Evolutionary conservation across 2,329 filamentous ascomycete genomes (phyloP), one percentile per base, ranked within the genome.

Genomic region (Pseudofabraea citricarpa): DNA sequence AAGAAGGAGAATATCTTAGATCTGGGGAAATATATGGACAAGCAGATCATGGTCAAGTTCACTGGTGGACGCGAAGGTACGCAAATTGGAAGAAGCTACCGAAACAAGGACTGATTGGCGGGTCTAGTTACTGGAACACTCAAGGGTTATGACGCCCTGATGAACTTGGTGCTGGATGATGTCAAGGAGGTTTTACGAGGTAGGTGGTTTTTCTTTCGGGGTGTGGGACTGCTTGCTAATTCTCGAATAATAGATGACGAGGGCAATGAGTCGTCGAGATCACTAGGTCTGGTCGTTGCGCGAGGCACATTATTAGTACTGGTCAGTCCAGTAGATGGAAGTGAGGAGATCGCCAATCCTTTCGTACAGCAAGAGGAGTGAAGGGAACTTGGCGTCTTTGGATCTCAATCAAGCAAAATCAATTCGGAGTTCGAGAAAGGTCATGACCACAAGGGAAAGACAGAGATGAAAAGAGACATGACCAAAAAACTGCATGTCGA

Each of bases 1-100:
- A 96, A 95, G 81, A 97, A 97, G 75, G 93, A 98, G 69, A 97
- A 96, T 65, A 98, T 98, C 58, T 79, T 98, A 42, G 91, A 98
- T 62, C 68, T 98, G 59, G 81, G 76, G 63, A 95, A 95, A 71
- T 98, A 97, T 68, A 90, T 95, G 85, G 90, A 98, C 67, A 95
- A 96, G 78, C 78, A 85, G 62, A 89, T 98, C 55, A 86, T 79
- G 8, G 90, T 98, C 63, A 97, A 97, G 70, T 97, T 98, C 67
- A 96, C 89, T 61, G 93, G 93, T 32, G 93, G 93, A 1, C 74
- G 91, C 48, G 90, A 96, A 74, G 87, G 90, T 93, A 62, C 49
- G 75, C 63, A n/a, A n/a, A n/a, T n/a, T n/a, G 26, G 19, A 12
- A 16, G 29, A 18, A n/a, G 15, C 19, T 32, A 8, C 6, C 5